Base-by-base conservation (phyloP, 805 yeast species). In the Lipomyces sp. region DNA sequence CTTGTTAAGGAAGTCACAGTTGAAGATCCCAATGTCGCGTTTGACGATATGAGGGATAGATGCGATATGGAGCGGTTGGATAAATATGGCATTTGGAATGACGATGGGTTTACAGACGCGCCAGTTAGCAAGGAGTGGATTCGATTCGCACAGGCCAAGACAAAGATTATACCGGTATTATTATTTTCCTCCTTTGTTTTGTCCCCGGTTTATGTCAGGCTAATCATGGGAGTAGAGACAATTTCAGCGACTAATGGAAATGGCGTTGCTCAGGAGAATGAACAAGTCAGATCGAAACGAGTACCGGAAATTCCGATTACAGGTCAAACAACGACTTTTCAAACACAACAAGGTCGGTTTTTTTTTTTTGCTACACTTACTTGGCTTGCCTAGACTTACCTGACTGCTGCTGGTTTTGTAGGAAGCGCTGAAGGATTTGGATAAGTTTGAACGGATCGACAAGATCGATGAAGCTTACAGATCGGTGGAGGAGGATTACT, bases 1-100 rank as follows among this genome's bases (percentile, higher is more conserved):
- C 66, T 74, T 1, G 85, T 92, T 32, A 77, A 79, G 42, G 96
- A 93, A 72, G 83, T 95, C 51, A 91, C 94, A 0, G 92, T 95
- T 3, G 98, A 95, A 76, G 99, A 95, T 76, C 98, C 98, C 2
- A 90, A 89, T 74, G 97, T 92, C 75, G 86, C 86, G 45, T 94
- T 95, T 78, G 99, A 95, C 75, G 96, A 90, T 74, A 80, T 95
- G 71, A 83, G 99, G 65, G 98, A 95, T 75, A 80, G 94, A 39
- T 84, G 87, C 69, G 98, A 95, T 74, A 80, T 92, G 71, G 77
- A 79, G 64, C 79, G 87, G 71, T 75, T 88, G 39, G 76, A 77
- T 48, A 73, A 76, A 56, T 55, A 63, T n/a, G 67, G 67, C 7
- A 42, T 65, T 2, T 59, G 62, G 39, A 53, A 60, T 15, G 70